Base-by-base conservation (phyloP, 148 eudicot genomes). In the Mesembryanthemum crystallinum region DNA sequence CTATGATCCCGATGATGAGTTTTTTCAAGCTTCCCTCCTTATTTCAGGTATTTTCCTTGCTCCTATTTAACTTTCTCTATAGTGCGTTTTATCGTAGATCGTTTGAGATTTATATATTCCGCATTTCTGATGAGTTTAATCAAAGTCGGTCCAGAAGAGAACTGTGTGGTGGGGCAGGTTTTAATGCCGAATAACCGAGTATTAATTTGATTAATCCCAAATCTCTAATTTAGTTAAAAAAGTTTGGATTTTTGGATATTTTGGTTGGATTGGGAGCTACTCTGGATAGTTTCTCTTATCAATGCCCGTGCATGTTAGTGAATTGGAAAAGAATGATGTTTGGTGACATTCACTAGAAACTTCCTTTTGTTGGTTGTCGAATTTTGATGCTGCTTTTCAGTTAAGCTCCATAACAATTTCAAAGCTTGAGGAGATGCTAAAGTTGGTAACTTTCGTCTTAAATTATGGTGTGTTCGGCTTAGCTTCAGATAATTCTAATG, bases 11-110 rank as follows among this genome's bases (percentile, higher is more conserved):
- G 86, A 80, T 71, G 85, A 80, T 60, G 89, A 87, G 4, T 90
- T 76, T 78, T 47, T 87, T 15, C 86, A 90, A 86, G 92, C 95
- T 71, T 78, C 83, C 73, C 77, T 90, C 33, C 81, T 88, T 30
- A 37, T 90, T 57, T 70, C 95, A 72, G 95, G 95, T 90, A 62
- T 25, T 5, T 18, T 42, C 7, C 8, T n/a, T n/a, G n/a, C n/a
- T n/a, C n/a, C n/a, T n/a, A n/a, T n/a, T 29, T 29, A 4, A 51
- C 43, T 13, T 15, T 39, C 32, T 52, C 20, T 57, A 8, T 25
- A 45, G 39, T 10, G 13, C 7, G 8, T 29, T 3, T 32, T 14
- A 66, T n/a, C n/a, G 42, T 66, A 37, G 27, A 37, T 66, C 51
- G 21, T 21, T 37, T 25, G 4, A 14, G 12, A 62, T 12, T 24